Evolutionary conservation across 148 eudicot species (phyloP).

Genomic region (Dysphania ambrosioides): DNA sequence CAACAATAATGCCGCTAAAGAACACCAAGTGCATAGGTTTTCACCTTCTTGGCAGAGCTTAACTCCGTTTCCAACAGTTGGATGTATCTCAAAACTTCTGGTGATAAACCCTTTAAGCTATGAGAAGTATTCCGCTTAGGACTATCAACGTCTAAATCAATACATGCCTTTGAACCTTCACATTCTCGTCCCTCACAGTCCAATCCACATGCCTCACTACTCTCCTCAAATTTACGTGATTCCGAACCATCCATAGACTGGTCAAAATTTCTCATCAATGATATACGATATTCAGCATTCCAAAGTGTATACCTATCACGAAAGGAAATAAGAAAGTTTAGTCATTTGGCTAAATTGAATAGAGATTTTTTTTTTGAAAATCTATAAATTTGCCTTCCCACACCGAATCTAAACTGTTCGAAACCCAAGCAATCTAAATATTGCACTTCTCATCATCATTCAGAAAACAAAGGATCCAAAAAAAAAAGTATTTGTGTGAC

Average conservation of each 20-base stretch:
- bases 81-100: constrained; percentile 54
- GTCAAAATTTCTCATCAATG: constrained; percentile 72
- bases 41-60: constrained; percentile 51
- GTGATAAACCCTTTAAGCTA: constrained; percentile 48
- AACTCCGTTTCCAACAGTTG: constrained; percentile 61
- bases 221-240: constrained; percentile 23
- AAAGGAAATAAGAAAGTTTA: not conserved
- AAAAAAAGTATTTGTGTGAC: too few relatives aligned
- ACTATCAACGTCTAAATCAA: constrained; percentile 31
- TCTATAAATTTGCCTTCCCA: not conserved
- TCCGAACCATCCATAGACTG: constrained; percentile 34
- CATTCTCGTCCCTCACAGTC: constrained; percentile 30
- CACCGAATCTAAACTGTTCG: not conserved
- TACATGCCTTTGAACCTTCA: constrained; percentile 22
- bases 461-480: not conserved
- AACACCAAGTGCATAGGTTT: not conserved
- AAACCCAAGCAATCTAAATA: not conserved
- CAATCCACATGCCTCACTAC: constrained; percentile 31
- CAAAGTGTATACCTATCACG: constrained; percentile 68
- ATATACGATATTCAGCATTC: constrained; percentile 87
- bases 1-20: not conserved
- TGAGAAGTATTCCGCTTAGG: constrained; percentile 32
- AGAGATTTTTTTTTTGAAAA: not conserved
- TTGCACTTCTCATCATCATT: not conserved
- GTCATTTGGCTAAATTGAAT: not conserved